Evolutionary conservation across 176 grass and related monocot species (phyloP).

Genomic region (Musa acuminata): DNA sequence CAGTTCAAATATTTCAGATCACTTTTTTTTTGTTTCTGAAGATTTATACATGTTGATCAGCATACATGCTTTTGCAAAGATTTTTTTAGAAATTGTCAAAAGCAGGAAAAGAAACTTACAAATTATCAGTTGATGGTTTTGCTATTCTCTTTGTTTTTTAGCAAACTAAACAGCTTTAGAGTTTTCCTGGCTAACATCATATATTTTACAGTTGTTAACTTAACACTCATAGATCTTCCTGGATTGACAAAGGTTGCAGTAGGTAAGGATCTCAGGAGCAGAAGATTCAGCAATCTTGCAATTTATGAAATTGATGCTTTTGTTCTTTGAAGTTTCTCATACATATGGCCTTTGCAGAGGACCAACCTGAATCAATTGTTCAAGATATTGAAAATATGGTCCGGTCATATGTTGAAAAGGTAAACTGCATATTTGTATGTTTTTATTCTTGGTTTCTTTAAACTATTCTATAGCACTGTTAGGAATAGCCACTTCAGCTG

Average conservation of each 20-base stretch:
- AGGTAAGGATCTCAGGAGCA: conserved; percentile 43
- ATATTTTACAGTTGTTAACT: conserved; percentile 79
- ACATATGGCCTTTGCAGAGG: conserved; percentile 38
- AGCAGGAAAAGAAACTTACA: too few relatives aligned
- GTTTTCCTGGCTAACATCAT: neutral
- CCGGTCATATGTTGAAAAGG: conserved; percentile 92
- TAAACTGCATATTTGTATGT: conserved; percentile 16
- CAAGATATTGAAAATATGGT: conserved; percentile 99
- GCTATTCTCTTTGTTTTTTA: too few relatives aligned
- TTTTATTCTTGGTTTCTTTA: neutral
- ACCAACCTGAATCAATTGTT: conserved; percentile 76
- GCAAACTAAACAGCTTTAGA: too few relatives aligned
- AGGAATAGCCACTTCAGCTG: too few relatives aligned
- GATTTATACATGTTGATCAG: too few relatives aligned
- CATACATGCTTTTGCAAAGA: too few relatives aligned
- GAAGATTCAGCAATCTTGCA: conserved; percentile 7
- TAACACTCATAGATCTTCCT: conserved; percentile 99
- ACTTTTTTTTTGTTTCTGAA: too few relatives aligned
- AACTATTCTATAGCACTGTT: too few relatives aligned
- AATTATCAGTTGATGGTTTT: too few relatives aligned
- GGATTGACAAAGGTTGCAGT: conserved; percentile 96
- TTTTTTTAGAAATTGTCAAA: too few relatives aligned
- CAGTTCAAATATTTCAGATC: too few relatives aligned
- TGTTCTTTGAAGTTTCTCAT: neutral
- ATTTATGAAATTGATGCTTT: neutral